Percentiles rank a stretch among this genome's conserved stretches.
Conservation (phyloP, 164 flowering plant species). For the Pachysandra terminalis region DNA sequence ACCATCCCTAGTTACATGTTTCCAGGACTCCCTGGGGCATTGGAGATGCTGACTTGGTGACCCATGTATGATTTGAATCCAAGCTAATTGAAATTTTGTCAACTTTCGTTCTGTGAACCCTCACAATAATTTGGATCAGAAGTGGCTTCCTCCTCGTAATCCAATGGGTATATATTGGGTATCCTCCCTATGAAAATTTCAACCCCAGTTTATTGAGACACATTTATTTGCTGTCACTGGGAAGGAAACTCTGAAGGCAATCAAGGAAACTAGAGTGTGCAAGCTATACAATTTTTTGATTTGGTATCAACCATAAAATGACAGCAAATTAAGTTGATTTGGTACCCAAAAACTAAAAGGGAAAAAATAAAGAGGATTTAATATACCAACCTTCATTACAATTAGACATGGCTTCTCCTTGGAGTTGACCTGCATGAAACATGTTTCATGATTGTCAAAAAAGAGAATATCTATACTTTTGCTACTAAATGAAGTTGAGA, state of each 20-base stretch:
- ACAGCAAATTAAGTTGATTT: too few relatives aligned
- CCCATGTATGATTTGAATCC: background rate
- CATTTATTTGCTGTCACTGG: background rate
- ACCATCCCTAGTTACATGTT: slow-evolving; percentile 8
- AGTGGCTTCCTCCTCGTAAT: background rate
- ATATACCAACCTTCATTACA: slow-evolving; percentile 59
- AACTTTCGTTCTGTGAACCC: background rate
- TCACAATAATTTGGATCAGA: background rate
- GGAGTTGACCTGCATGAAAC: slow-evolving; percentile 54
- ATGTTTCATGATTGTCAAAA: slow-evolving; percentile 7
- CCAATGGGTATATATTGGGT: too few relatives aligned
- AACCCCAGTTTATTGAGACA: background rate
- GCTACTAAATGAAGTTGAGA: background rate
- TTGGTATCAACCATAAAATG: too few relatives aligned
- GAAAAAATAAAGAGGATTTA: background rate
- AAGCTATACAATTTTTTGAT: too few relatives aligned
- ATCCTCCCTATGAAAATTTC: background rate
- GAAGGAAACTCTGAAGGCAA: background rate
- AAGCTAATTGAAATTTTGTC: background rate
- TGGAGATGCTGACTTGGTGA: background rate
- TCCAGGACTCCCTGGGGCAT: background rate
- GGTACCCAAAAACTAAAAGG: too few relatives aligned
- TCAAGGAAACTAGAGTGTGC: background rate
- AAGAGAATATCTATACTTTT: too few relatives aligned
- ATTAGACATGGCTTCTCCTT: slow-evolving; percentile 52